A percentile compares a stretch with the other conserved stretches of the same genome.
These are phyloP conservation scores for Escovopsis weberi DNA, from an alignment of 2,329 filamentous ascomycete species.

Conservation along the genomic window DNA sequence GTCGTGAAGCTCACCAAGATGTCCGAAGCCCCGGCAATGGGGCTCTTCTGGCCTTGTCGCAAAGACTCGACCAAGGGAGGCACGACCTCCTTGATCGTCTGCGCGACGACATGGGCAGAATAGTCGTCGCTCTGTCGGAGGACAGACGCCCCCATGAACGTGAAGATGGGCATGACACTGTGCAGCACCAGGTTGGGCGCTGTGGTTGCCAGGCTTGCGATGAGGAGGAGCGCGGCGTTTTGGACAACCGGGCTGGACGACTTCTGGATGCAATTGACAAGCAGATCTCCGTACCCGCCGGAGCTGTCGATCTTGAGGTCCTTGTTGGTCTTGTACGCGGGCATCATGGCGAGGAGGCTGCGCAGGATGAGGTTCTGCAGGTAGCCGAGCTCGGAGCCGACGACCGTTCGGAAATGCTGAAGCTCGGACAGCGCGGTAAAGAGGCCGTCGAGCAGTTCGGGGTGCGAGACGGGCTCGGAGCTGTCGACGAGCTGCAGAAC, in stretches of 20 bases:
- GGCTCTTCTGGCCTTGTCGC: constrained; percentile 61
- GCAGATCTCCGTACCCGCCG: constrained; percentile 71
- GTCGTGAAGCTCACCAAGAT: constrained; percentile 91
- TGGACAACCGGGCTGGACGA: constrained; percentile 88
- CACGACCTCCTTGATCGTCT: constrained; percentile 87
- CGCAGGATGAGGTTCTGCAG: constrained; percentile 73
- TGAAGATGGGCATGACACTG: constrained; percentile 98
- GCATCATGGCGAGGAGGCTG: constrained; percentile 71
- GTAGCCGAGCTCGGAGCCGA: constrained; percentile 80
- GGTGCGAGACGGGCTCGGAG: constrained; percentile 60
- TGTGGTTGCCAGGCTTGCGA: constrained; percentile 73
- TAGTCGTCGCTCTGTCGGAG: constrained; percentile 91
- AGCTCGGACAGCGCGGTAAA: constrained; percentile 80
- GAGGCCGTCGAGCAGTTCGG: constrained; percentile 60
- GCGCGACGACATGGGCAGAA: constrained; percentile 88
- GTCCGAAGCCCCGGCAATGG: constrained; percentile 71
- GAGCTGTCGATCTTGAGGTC: constrained; percentile 57
- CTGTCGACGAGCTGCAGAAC: constrained; percentile 79
- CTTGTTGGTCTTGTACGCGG: constrained; percentile 51
- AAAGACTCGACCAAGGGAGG: constrained; percentile 81
- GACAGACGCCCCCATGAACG: constrained; percentile 88
- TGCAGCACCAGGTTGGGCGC: constrained; percentile 86
- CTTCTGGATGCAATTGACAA: constrained; percentile 88
- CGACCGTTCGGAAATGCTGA: constrained; percentile 66
- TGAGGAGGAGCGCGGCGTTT: constrained; percentile 75